A percentile compares a stretch with the other conserved stretches of the same genome.
Conservation (phyloP, 768 basidiomycete species). For the Melanogaster broomeanus region DNA sequence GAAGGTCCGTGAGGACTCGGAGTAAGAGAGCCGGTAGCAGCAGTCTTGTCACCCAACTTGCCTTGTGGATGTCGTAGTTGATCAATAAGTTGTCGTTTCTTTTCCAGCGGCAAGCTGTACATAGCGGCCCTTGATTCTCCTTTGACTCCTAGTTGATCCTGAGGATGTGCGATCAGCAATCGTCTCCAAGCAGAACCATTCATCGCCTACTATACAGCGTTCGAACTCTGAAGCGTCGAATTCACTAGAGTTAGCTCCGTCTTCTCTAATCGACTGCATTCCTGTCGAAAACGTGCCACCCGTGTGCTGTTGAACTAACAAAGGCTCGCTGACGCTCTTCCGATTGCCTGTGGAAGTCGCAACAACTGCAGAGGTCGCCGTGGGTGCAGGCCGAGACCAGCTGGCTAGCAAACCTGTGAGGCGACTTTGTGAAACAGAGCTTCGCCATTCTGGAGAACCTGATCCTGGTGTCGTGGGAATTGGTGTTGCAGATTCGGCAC, state of each 20-base stretch:
- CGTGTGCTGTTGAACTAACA: slow-evolving; percentile 50
- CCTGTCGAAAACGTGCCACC: slow-evolving; percentile 30
- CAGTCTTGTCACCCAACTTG: slow-evolving; percentile 31
- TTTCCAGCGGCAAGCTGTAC: slow-evolving; percentile 57
- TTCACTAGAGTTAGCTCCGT: slow-evolving; percentile 33
- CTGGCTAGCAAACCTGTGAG: slow-evolving; percentile 68
- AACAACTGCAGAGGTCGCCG: slow-evolving; percentile 32
- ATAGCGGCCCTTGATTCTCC: slow-evolving; percentile 67
- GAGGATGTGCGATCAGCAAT: slow-evolving; percentile 6
- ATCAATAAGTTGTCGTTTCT: slow-evolving; percentile 66
- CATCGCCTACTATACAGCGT: slow-evolving; percentile 61
- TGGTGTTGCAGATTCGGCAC: slow-evolving; percentile 26
- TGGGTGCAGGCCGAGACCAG: slow-evolving; percentile 56
- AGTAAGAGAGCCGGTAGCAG: slow-evolving; percentile 27
- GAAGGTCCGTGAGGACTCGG: slow-evolving; percentile 42
- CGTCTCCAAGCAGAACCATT: neutral
- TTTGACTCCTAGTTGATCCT: slow-evolving; percentile 77
- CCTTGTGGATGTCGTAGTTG: slow-evolving; percentile 50
- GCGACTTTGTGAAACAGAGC: slow-evolving; percentile 56
- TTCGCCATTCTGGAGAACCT: slow-evolving; percentile 49
- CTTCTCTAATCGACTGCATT: slow-evolving; percentile 28
- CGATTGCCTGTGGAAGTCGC: slow-evolving; percentile 40
- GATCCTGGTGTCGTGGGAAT: slow-evolving; percentile 17
- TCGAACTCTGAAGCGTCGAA: slow-evolving; percentile 56
- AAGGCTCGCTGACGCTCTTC: slow-evolving; percentile 75